Evolutionary conservation across 352 stramenopile species (phyloP).

Genomic region (Globisporangium barbulae): DNA sequence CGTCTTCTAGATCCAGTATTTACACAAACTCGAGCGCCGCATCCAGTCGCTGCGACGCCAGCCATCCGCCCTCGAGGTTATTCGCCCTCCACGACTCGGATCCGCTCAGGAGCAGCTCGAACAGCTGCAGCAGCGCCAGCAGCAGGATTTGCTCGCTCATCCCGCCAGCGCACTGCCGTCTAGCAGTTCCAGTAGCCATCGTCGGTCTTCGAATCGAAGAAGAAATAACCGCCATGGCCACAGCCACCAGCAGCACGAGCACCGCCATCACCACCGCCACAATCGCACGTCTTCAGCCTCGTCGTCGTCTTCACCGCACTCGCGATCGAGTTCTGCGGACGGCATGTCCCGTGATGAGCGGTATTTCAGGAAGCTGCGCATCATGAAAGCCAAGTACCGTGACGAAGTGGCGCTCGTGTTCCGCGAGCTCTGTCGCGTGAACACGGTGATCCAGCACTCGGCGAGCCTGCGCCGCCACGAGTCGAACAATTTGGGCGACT

Average conservation of each 20-base stretch:
- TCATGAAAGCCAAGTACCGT: constrained; percentile 74
- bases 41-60: constrained; percentile 63
- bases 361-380: constrained; percentile 65
- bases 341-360: constrained; percentile 34
- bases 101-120: constrained; percentile 13
- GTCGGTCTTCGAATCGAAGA: constrained; percentile 11
- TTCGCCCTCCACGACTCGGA: not conserved
- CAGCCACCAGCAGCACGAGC: not conserved
- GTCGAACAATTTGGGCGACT: constrained; percentile 79
- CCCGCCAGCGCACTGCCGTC: not conserved
- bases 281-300: constrained; percentile 2
- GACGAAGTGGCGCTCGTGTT: constrained; percentile 81
- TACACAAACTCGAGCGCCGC: constrained; percentile 58
- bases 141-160: not conserved
- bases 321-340: not conserved
- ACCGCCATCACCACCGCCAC: not conserved
- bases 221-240: constrained; percentile 9
- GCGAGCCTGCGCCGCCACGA: constrained; percentile 69
- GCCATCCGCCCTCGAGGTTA: constrained; percentile 27
- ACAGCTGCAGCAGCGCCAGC: constrained; percentile 6
- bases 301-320: constrained; percentile 4
- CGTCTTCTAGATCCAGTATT: constrained; percentile 41
- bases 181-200: constrained; percentile 19
- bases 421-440: constrained; percentile 75
- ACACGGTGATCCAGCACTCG: constrained; percentile 78